These are phyloP conservation scores for Penicillium macrosclerotiorum DNA, from an alignment of 495 filamentous ascomycete species.

Conservation along the genomic window DNA sequence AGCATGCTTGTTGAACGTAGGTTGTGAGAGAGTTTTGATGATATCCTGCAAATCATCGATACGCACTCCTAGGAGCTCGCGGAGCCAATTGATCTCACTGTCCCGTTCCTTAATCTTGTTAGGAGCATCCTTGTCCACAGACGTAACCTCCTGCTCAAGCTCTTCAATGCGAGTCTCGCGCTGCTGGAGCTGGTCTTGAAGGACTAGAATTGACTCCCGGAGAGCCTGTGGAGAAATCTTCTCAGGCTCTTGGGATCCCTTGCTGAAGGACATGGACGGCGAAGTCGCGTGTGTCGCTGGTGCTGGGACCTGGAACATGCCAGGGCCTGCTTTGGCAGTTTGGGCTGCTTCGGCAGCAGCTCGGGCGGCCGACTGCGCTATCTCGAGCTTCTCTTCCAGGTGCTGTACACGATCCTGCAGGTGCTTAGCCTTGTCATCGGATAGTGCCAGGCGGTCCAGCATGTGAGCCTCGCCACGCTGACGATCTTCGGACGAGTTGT, in stretches of 20 bases:
- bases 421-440: slow-evolving; percentile 75
- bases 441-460: slow-evolving; percentile 68
- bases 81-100: slow-evolving; percentile 92
- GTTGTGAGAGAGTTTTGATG: slow-evolving; percentile 71
- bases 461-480: slow-evolving; percentile 66
- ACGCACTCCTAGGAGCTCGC: slow-evolving; percentile 86
- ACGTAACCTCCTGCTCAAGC: slow-evolving; percentile 68
- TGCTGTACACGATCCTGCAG: slow-evolving; percentile 77
- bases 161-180: slow-evolving; percentile 85
- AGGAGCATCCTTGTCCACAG: slow-evolving; percentile 68
- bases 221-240: slow-evolving; percentile 92
- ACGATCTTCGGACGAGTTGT: slow-evolving; percentile 68
- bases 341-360: slow-evolving; percentile 85
- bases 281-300: slow-evolving; percentile 36
- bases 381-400: slow-evolving; percentile 84
- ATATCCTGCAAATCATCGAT: slow-evolving; percentile 91
- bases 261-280: slow-evolving; percentile 41
- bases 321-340: slow-evolving; percentile 49
- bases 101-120: slow-evolving; percentile 83
- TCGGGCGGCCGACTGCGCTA: slow-evolving; percentile 84
- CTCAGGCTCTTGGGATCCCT: slow-evolving; percentile 61
- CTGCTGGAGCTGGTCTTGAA: slow-evolving; percentile 94
- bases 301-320: slow-evolving; percentile 16
- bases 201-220: slow-evolving; percentile 89
- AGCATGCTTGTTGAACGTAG: slow-evolving; percentile 68